Percentiles rank a stretch among this genome's conserved stretches.
Evolutionary conservation across 257 asterid species (phyloP).

Genomic region (Nicotiana tabacum): DNA sequence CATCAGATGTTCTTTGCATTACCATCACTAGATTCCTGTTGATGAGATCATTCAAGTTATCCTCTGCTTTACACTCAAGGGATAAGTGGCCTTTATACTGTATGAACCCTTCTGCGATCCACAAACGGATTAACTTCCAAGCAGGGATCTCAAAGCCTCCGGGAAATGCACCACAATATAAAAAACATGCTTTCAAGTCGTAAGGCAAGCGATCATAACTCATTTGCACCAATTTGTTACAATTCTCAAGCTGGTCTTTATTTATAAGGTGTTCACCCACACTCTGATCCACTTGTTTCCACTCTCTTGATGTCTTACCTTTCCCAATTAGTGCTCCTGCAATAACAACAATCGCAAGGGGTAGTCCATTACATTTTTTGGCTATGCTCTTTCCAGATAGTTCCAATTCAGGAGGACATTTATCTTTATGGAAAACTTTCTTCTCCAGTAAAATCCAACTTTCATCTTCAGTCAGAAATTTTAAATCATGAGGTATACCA

Average conservation of each 20-base stretch:
- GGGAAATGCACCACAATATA: constrained; percentile 42
- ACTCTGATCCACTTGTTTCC: constrained; percentile 24
- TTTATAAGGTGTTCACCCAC: constrained; percentile 12
- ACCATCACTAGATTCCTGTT: constrained; percentile 42
- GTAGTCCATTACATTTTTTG: constrained; percentile 33
- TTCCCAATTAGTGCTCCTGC: constrained; percentile 20
- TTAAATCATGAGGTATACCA: constrained; percentile 25
- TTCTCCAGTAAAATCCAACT: constrained; percentile 38
- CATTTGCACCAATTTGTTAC: constrained; percentile 24
- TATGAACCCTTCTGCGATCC: constrained; percentile 56
- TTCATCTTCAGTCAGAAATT: constrained; percentile 15
- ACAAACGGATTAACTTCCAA: constrained; percentile 29
- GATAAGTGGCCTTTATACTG: constrained; percentile 11
- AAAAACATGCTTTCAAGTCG: constrained; percentile 37
- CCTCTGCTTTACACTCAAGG: constrained; percentile 40
- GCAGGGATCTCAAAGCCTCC: constrained; percentile 31
- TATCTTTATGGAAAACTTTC: constrained; percentile 28
- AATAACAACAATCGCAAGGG: constrained; percentile 33
- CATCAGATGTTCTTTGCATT: constrained; percentile 19
- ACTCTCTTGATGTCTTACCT: constrained; percentile 7
- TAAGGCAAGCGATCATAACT: constrained; percentile 41
- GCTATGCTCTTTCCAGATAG: constrained; percentile 24
- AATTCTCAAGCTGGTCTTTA: background rate
- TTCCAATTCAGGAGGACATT: constrained; percentile 15
- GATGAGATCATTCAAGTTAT: constrained; percentile 33